Evolutionary conservation across 1,284 basidiomycete genomes (phyloP).

Genomic region (Ceratobasidium sp.): DNA sequence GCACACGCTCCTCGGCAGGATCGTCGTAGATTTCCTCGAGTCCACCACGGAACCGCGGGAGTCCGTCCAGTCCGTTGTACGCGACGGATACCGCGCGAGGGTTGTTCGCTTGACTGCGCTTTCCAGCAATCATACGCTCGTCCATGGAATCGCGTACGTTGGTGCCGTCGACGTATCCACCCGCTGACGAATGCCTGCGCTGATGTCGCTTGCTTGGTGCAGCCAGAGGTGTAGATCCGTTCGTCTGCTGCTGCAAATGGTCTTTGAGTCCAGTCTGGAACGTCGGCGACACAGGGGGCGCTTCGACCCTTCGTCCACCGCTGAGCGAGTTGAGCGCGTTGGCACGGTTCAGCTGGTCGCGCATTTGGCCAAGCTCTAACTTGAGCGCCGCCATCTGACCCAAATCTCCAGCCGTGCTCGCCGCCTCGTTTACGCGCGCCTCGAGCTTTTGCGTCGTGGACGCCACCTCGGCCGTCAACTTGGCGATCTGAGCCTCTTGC

Average conservation of each 20-base stretch:
- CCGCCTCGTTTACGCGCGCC: conserved; percentile 70
- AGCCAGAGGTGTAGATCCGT: conserved; percentile 49
- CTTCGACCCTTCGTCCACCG: conserved; percentile 66
- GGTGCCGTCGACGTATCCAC: conserved; percentile 71
- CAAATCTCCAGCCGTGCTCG: conserved; percentile 54
- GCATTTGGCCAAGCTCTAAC: conserved; percentile 88
- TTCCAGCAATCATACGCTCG: conserved; percentile 80
- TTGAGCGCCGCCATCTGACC: conserved; percentile 84
- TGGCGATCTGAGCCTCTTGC: conserved; percentile 85
- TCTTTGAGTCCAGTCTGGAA: conserved; percentile 67
- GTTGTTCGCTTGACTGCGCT: conserved; percentile 76
- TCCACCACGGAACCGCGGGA: conserved; percentile 77
- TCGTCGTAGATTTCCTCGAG: conserved; percentile 84
- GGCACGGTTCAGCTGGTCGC: conserved; percentile 94
- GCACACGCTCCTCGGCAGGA: conserved; percentile 93
- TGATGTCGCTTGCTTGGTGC: conserved; percentile 65
- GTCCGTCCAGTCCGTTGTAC: conserved; percentile 80
- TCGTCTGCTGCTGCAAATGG: conserved; percentile 52
- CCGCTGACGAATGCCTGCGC: conserved; percentile 86
- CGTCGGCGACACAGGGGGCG: conserved; percentile 80
- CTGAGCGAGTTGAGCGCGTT: conserved; percentile 89
- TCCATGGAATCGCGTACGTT: conserved; percentile 78
- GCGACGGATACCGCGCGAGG: conserved; percentile 94
- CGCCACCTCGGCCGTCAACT: conserved; percentile 80
- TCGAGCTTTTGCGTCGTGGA: conserved; percentile 82